A percentile compares a stretch with the other conserved stretches of the same genome.
These are phyloP conservation scores for Wallacemonas sp. DNA, from an alignment of 208 protist species.

Conservation along the genomic window DNA sequence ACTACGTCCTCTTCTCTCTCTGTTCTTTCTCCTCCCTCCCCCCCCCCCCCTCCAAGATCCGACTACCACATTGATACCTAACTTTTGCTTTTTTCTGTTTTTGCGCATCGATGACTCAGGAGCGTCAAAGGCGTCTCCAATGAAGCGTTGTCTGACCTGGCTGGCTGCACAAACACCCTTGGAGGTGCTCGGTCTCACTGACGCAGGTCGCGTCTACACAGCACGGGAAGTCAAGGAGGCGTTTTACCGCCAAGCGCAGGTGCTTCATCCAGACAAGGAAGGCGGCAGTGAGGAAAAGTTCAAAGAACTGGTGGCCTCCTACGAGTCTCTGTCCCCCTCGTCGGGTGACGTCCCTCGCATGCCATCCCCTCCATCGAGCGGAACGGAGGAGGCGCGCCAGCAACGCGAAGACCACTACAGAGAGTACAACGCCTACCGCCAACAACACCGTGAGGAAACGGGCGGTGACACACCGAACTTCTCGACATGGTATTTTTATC, in stretches of 20 bases:
- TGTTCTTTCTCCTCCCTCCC: too few species aligned
- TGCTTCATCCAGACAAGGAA: slow-evolving; percentile 35
- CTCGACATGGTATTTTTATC: slow-evolving; percentile 47
- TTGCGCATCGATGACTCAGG: too few species aligned
- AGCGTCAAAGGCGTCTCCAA: too few species aligned
- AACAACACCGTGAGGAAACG: not conserved
- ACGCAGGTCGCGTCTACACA: slow-evolving; percentile 19
- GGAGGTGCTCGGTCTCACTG: slow-evolving; percentile 23
- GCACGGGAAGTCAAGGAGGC: slow-evolving; percentile 35
- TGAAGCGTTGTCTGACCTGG: not conserved
- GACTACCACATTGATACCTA: too few species aligned
- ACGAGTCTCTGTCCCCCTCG: slow-evolving; percentile 20
- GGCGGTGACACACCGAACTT: slow-evolving; percentile 22
- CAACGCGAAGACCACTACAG: not conserved
- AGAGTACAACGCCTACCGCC: not conserved
- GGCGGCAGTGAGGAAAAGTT: slow-evolving; percentile 39
- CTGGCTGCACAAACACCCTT: not conserved
- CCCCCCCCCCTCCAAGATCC: too few species aligned
- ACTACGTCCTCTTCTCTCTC: too few species aligned
- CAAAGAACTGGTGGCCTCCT: slow-evolving; percentile 42
- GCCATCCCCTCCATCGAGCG: too few species aligned
- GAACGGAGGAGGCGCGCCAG: not conserved
- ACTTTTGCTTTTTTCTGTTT: too few species aligned
- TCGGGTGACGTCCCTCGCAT: not conserved
- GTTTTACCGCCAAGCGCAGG: slow-evolving; percentile 33